Evolutionary conservation across 179 eudicot species (phyloP), one percentile per base, ranked within the genome.

Genomic region (Silene coronaria): DNA sequence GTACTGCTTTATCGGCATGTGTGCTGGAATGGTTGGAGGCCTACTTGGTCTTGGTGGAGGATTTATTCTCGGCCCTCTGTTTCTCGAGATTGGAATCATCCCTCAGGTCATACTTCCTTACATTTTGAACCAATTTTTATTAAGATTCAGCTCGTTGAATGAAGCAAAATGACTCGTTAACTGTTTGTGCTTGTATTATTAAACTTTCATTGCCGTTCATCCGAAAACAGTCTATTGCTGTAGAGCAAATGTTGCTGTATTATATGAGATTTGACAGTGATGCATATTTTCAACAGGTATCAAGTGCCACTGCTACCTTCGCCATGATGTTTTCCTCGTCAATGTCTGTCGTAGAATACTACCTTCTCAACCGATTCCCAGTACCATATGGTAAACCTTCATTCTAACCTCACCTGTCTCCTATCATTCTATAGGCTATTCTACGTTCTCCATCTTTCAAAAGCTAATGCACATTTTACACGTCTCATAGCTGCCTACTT

Each of bases 1-100:
- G 8, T 84, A 82, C 80, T 83, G 89, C 64, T 60, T 64, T 10
- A 72, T 75, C 36, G 93, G 89, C 53, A 42, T 89, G 71, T 36
- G 71, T 42, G 93, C 89, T 75, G 93, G 93, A 26, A 75, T 86
- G 32, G 88, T 86, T 24, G 93, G 93, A 23, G 93, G 93, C 9
- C 80, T 89, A 62, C 87, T 89, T 53, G 93, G 93, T 38, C 91
- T 89, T 51, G 93, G 93, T 45, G 93, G 93, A 36, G 93, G 93
- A 30, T 86, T 89, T 63, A 85, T 89, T 60, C 28, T 89, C 57
- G 91, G 88, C 36, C 93, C 93, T 16, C 67, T 89, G 57, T 85
- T 89, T 73, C 79, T 89, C 1, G 93, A 87, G 80, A 77, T 89
- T 66, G 89, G 93, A 80, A 84, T 89, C 30, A 89, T 89, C 71